Base-by-base conservation (phyloP, 2,329 filamentous ascomycete species). In the Xylaria sp. region DNA sequence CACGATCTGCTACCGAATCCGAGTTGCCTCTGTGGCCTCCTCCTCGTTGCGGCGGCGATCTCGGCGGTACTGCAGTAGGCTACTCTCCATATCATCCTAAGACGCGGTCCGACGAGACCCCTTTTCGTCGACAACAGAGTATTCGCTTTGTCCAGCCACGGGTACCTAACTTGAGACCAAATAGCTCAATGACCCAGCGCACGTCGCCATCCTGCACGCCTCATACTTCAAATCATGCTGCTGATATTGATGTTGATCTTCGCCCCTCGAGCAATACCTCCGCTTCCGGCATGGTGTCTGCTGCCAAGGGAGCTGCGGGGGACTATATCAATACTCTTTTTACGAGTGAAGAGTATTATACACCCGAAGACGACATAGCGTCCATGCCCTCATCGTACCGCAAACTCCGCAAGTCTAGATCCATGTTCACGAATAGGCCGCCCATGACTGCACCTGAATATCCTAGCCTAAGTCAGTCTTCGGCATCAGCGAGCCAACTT, bases 401-500 rank as follows among this genome's bases (percentile, higher is more conserved):
- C 47, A 79, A 76, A 27, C 72, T 87, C 41, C 82, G 83, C 43
- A 85, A 82, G 67, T 85, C 85, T 1, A 82, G 77, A 60, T 87
- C 85, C 0, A 82, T 86, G 81, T 79, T 83, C 62, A 73, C 76
- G 10, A 71, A 75, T 2, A 75, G 76, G 1, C 65, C 71, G 10
- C 41, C 46, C 0, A 56, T 49, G 19, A 65, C 62, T 6, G 48
- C 21, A 29, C 56, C 60, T 3, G 38, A 60, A 15, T 38, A 60
- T 19, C 11, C 27, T 10, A 54, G 62, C 13, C 21, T 25, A 7
- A 54, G 51, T 23, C 47, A 44, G 35, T 46, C 54, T 29, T 64
- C 67, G 21, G 27, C 52, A 15, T 58, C 58, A 10, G 37, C 38
- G 15, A 67, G 60, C 40, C 64, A 61, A 29, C 46, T 65, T 21